These are phyloP conservation scores for Fusarium sp. DNA, from an alignment of 2,329 filamentous ascomycete species.

Conservation along the genomic window DNA sequence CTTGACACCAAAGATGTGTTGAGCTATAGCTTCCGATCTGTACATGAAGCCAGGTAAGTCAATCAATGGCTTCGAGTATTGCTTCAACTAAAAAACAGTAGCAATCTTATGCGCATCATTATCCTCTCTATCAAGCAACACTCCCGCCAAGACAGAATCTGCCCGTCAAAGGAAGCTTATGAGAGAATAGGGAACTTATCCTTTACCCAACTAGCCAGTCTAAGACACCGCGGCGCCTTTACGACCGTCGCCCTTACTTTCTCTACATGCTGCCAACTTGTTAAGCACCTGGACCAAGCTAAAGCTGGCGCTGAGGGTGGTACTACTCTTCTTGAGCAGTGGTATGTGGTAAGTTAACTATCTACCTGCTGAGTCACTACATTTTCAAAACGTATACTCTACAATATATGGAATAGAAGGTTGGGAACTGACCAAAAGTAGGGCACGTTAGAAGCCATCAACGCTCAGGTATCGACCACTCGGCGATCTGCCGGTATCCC, in stretches of 20 bases:
- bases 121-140: conserved; percentile 63
- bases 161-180: conserved; percentile 66
- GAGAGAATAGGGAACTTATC: conserved; percentile 75
- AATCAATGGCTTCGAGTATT: conserved; percentile 12
- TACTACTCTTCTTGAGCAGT: conserved; percentile 64
- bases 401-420: neutral
- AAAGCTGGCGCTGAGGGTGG: conserved; percentile 45
- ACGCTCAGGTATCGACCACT: conserved; percentile 82
- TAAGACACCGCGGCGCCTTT: conserved; percentile 92
- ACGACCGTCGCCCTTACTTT: conserved; percentile 93
- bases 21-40: conserved; percentile 92
- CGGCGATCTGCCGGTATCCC: conserved; percentile 92
- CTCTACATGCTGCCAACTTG: conserved; percentile 76
- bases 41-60: conserved; percentile 88
- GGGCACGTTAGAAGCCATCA: conserved; percentile 75
- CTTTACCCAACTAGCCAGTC: conserved; percentile 82
- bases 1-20: conserved; percentile 87
- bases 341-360: conserved; percentile 70
- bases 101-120: conserved; percentile 75
- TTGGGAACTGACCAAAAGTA: conserved; percentile 44
- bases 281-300: conserved; percentile 57
- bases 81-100: conserved; percentile 48
- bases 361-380: neutral
- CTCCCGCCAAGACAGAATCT: conserved; percentile 54
- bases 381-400: neutral